Evolutionary conservation across 2,329 filamentous ascomycete species (phyloP).

Genomic region (Talaromyces sp.): DNA sequence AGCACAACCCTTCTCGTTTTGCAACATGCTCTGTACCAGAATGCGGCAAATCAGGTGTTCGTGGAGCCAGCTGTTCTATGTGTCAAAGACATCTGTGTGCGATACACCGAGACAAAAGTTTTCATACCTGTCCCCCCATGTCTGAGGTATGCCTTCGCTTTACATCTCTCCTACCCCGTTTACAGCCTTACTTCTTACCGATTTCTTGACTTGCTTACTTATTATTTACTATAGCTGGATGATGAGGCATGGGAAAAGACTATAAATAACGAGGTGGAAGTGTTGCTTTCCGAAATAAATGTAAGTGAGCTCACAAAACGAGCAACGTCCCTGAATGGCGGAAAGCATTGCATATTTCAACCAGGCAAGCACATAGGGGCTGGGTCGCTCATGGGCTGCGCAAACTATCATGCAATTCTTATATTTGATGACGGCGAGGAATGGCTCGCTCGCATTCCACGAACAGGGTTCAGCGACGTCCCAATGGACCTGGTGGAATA

Average conservation of each 20-base stretch:
- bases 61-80: conserved; percentile 6
- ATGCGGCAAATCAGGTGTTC: conserved; percentile 4
- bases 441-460: conserved; percentile 36
- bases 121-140: conserved; percentile 2
- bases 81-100: conserved; percentile 9
- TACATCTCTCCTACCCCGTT: neutral
- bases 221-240: neutral
- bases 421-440: conserved; percentile 35
- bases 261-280: conserved; percentile 5
- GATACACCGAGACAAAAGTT: conserved; percentile 3
- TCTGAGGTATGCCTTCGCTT: neutral
- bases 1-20: neutral
- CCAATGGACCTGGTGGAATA: conserved; percentile 18
- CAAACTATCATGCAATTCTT: conserved; percentile 11
- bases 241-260: conserved; percentile 6
- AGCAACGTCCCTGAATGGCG: conserved; percentile 3
- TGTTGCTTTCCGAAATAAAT: conserved; percentile 9
- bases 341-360: conserved; percentile 6
- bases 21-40: conserved; percentile 7
- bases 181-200: neutral
- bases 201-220: neutral
- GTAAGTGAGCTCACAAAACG: conserved; percentile 5
- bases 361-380: conserved; percentile 4
- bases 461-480: conserved; percentile 28
- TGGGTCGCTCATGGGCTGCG: conserved; percentile 7